Evolutionary conservation across 495 filamentous ascomycete species (phyloP), one percentile per base, ranked within the genome.

Genomic region (Letharia columbiana): DNA sequence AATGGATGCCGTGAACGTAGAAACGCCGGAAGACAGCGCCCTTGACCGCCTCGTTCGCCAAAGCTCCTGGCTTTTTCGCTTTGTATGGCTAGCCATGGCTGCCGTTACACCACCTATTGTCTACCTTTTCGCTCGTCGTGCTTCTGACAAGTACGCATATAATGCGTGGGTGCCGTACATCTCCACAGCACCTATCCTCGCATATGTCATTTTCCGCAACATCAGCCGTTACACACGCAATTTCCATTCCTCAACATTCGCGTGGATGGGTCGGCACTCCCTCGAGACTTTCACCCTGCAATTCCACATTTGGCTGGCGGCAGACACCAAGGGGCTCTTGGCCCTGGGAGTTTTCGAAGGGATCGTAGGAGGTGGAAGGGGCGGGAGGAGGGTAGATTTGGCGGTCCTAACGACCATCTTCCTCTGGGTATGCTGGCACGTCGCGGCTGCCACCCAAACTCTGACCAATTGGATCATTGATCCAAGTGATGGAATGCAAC

Each of bases 281-380:
- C 75, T 87, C 8, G 86, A 86, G 68, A 82, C 81, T 2, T 87
- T 84, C 66, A 76, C 83, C 20, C 70, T 88, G 37, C 84, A 87
- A 61, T 81, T 80, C 71, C 86, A 88, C 68, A 80, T 87, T 65
- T 87, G 84, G 84, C 76, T 87, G 40, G 84, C 83, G 10, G 83
- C 79, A 28, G 82, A 87, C 67, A 80, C 80, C 18, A 80, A 81
- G 40, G 85, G 80, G 9, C 62, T 82, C 28, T 75, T 87, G n/a
- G 74, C 75, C 20, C 64, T 82, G 44, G 83, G 83, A 17, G 63
- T 81, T 9, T 79, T 77, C 49, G 64, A 66, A 42, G 35, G 37
- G 8, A 56, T 66, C 20, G 49, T 13, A 15, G 71, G 71, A n/a
- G 71, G 71, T 56, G 68, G 62, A 47, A 52, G 59, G 11, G 54